Evolutionary conservation across 2,329 filamentous ascomycete genomes (phyloP), one percentile per base, ranked within the genome.

Genomic region (Trichoderma koningii): DNA sequence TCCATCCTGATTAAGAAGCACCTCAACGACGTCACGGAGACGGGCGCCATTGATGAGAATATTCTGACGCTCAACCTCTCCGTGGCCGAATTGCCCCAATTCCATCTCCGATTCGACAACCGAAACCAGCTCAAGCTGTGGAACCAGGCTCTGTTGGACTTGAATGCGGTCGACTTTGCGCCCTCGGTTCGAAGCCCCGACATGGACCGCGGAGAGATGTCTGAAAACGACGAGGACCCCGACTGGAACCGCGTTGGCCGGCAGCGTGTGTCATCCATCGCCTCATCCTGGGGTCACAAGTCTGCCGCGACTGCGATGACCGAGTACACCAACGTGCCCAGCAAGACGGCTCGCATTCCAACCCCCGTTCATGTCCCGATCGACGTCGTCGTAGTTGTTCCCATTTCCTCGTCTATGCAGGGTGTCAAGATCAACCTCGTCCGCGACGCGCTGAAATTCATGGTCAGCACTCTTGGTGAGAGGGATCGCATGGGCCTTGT

Each of bases 1-100:
- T 98, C 95, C 0, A 99, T 99, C 70, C 82, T 99, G 68, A 98
- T 99, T 78, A 97, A 96, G 81, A 97, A 96, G 81, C 95, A 99
- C 75, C 83, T 99, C 50, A 96, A 95, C 73, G 91, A 95, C 70
- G 92, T 98, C 26, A 79, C 81, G 19, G 93, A 97, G 75, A 86
- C 85, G 7, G 86, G 86, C 61, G 81, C 75, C 66, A 82, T 82
- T 73, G 93, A 97, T 70, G 91, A 96, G 69, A 89, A 92, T 57
- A 83, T 97, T 65, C 82, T 99, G 61, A 96, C 95, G 0, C 83
- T 99, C 44, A 96, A 90, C 72, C 84, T 99, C 15, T 97, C 94
- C 0, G 95, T 99, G 34, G 86, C 87, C 45, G 95, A 99, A 76
- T 83, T 99, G 17, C 95, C 95, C 0, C 91, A 93, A 68, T 99